Evolutionary conservation across 2,329 filamentous ascomycete species (phyloP).

Genomic region (Pyrenochaeta sp.): DNA sequence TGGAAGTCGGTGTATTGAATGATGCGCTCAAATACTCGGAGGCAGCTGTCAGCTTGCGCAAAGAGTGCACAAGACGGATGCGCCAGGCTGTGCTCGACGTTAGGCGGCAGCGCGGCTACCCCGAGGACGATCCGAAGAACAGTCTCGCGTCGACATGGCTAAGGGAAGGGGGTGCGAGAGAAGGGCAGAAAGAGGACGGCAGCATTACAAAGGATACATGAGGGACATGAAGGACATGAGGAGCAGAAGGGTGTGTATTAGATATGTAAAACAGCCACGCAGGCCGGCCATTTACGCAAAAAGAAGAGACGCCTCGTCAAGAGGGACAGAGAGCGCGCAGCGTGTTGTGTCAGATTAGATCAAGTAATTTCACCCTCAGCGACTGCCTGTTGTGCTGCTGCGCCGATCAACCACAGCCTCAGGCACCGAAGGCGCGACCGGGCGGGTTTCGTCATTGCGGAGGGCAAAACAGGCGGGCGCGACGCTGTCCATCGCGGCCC

Average conservation of each 20-base stretch:
- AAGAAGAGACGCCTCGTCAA: constrained; percentile 10
- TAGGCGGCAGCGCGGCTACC: constrained; percentile 73
- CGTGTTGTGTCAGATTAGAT: constrained; percentile 66
- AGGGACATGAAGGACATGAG: constrained; percentile 4
- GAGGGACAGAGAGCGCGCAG: constrained; percentile 16
- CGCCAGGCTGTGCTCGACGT: constrained; percentile 83
- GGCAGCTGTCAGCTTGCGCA: constrained; percentile 80
- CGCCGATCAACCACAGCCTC: constrained; percentile 36
- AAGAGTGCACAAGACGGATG: constrained; percentile 81
- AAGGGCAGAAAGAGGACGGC: constrained; percentile 68
- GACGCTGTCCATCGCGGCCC: constrained; percentile 14
- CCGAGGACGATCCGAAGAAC: constrained; percentile 81
- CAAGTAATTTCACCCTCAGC: constrained; percentile 65
- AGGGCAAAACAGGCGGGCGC: constrained; percentile 14
- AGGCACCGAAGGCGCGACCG: constrained; percentile 4
- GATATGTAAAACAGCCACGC: constrained; percentile 4
- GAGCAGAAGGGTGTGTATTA: constrained; percentile 1
- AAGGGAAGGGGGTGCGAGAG: constrained; percentile 61
- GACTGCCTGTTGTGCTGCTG: constrained; percentile 31
- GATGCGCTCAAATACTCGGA: constrained; percentile 71
- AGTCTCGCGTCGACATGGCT: constrained; percentile 84
- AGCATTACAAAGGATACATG: constrained; percentile 67
- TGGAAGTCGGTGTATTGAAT: constrained; percentile 66
- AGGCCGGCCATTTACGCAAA: no score
- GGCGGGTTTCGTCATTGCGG: constrained; percentile 33